Base-by-base conservation (phyloP, 1,139 yeast genomes). In the Hanseniaspora sp. region DNA sequence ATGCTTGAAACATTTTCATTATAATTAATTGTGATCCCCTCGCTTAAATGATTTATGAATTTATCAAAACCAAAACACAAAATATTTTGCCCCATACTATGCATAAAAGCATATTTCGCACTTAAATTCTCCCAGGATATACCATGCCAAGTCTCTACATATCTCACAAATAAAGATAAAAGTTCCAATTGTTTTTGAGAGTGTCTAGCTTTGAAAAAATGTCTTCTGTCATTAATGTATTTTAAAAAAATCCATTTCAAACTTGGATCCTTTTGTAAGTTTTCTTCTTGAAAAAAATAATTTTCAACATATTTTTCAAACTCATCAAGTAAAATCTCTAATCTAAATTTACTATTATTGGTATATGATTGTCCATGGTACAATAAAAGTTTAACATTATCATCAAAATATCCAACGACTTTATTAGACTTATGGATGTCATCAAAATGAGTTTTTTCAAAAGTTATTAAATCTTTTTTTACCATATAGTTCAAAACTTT, bases 101-200 rank as follows among this genome's bases (percentile, higher is more conserved):
- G 86, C 66, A 81, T 75, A 13, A 75, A 68, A 0, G 86, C 75
- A 61, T 77, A 82, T 61, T 81, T 82, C 5, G 84, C 82, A 62
- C 95, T 83, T 60, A 83, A 73, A 37, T 68, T 64, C 42, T 77
- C 77, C 79, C 87, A 80, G 30, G 82, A 73, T 31, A 82, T 71
- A 0, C 95, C 96, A 64, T 80, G 85, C 92, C 95, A 86, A 39
- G 83, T 69, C 64, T 87, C 95, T 56, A 78, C 64, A 57, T 73
- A 73, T 59, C 95, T 69, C 39, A 74, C 18, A 80, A 74, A 57
- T 73, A 72, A 40, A 65, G 63, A 34, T 72, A 71, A 63, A 85
- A 92, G 3, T 71, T 37, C 17, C 74, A 15, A 67, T 67, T 0
- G 82, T 74, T 41, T 85, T 65, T 23, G 2, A 23, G 34, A 81